Percentiles rank a stretch among this genome's conserved stretches.
Evolutionary conservation across 148 eudicot genomes (phyloP).

Genomic region (Cornus florida): DNA sequence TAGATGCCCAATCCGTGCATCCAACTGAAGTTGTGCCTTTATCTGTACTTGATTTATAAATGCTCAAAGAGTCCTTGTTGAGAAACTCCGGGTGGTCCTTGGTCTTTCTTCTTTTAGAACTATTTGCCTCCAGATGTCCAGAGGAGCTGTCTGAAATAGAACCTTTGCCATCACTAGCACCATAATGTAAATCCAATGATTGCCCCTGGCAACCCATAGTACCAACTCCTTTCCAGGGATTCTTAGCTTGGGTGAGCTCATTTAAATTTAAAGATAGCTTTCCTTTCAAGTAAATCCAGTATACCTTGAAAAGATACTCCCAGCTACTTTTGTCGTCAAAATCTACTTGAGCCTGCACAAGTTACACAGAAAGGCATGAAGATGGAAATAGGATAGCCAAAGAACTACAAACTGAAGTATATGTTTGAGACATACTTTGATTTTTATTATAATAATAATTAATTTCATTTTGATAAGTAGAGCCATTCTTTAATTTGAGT

Average conservation of each 20-base stretch:
- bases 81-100: constrained; percentile 33
- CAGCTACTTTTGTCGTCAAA: constrained; percentile 87
- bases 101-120: constrained; percentile 45
- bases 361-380: constrained; percentile 1
- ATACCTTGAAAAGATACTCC: constrained; percentile 97
- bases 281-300: constrained; percentile 71
- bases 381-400: not conserved
- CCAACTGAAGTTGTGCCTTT: constrained; percentile 23
- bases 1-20: constrained; percentile 72
- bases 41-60: constrained; percentile 27
- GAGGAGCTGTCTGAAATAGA: constrained; percentile 10
- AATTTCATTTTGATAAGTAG: too few species aligned
- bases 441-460: too few species aligned
- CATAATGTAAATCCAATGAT: constrained; percentile 10
- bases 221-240: constrained; percentile 51
- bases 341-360: constrained; percentile 81
- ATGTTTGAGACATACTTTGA: constrained; percentile 1
- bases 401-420: not conserved
- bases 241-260: constrained; percentile 72
- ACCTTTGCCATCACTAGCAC: constrained; percentile 13
- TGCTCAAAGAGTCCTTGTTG: constrained; percentile 23
- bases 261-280: constrained; percentile 61
- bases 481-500: not conserved
- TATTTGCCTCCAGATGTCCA: constrained; percentile 39
- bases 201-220: constrained; percentile 15